phyloP scores from a whole-genome alignment of 352 stramenopile species.

The Phytopythium sindhum region DNA sequence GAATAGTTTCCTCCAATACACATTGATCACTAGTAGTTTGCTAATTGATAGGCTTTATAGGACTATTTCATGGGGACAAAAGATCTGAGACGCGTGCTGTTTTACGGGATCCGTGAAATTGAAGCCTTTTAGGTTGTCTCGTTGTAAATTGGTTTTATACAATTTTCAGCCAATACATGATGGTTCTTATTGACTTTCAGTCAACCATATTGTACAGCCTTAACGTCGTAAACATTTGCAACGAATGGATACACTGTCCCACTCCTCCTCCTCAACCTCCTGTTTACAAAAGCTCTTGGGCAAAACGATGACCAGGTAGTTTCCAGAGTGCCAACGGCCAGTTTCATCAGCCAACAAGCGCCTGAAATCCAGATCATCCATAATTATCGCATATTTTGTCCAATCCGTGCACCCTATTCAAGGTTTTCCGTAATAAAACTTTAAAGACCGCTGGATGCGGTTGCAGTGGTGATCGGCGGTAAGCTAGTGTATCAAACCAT shows the following conservation, averaged over 20 bases:
- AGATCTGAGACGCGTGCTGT: neutral
- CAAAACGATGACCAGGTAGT: neutral
- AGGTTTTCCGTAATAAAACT: too few relatives aligned
- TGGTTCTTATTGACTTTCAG: neutral
- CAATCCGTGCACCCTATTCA: too few relatives aligned
- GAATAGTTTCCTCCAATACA: neutral
- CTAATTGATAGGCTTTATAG: neutral
- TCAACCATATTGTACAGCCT: neutral
- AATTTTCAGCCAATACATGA: neutral
- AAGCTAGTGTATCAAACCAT: too few relatives aligned
- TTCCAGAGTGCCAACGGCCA: neutral
- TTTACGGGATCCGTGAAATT: neutral
- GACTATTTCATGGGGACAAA: neutral
- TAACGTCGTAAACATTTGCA: neutral
- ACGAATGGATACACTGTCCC: slow-evolving; percentile 4
- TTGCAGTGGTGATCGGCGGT: too few relatives aligned
- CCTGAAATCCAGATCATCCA: too few relatives aligned
- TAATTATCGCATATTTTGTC: too few relatives aligned
- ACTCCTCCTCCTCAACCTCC: neutral
- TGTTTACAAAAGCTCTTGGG: neutral
- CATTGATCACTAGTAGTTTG: too few relatives aligned
- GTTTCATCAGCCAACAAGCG: neutral
- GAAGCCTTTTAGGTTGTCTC: neutral
- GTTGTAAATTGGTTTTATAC: neutral
- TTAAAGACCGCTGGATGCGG: too few relatives aligned